Percentiles rank a stretch among this genome's conserved stretches.
phyloP scores from a whole-genome alignment of 495 filamentous ascomycete genomes.

The Daldinia vernicosa region DNA sequence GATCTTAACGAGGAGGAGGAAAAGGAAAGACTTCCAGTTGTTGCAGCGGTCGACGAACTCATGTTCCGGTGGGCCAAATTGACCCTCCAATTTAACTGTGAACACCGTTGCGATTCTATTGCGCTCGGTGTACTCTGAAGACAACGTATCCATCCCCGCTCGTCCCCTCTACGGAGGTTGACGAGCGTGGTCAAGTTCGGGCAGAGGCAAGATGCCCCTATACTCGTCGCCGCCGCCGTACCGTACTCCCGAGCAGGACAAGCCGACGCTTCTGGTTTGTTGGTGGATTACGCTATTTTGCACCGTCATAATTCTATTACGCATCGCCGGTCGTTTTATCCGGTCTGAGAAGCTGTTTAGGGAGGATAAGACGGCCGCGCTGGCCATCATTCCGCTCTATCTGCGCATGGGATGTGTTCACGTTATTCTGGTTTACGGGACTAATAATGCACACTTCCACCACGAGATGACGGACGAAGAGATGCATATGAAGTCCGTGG shows the following conservation, averaged over 20 bases:
- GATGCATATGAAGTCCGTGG: conserved; percentile 62
- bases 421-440: conserved; percentile 82
- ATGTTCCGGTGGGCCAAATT: conserved; percentile 30
- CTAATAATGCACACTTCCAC: conserved; percentile 76
- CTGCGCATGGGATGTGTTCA: conserved; percentile 88
- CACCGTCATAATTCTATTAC: conserved; percentile 78
- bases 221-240: conserved; percentile 68
- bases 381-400: conserved; percentile 80
- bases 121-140: conserved; percentile 32
- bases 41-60: conserved; percentile 7
- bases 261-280: conserved; percentile 84
- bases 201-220: conserved; percentile 56
- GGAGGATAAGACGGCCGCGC: conserved; percentile 87
- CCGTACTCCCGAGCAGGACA: conserved; percentile 65
- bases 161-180: conserved; percentile 71
- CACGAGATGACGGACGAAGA: conserved; percentile 55
- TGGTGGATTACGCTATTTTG: conserved; percentile 94
- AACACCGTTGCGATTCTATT: conserved; percentile 16
- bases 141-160: conserved; percentile 50
- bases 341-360: conserved; percentile 81
- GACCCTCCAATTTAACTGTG: conserved; percentile 8
- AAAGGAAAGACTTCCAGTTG: conserved; percentile 19
- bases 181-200: conserved; percentile 57
- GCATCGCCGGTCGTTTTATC: conserved; percentile 79
- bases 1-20: conserved; percentile 32